phyloP scores from a whole-genome alignment of 2,329 filamentous ascomycete species.

The Sarocladium oryzae region DNA sequence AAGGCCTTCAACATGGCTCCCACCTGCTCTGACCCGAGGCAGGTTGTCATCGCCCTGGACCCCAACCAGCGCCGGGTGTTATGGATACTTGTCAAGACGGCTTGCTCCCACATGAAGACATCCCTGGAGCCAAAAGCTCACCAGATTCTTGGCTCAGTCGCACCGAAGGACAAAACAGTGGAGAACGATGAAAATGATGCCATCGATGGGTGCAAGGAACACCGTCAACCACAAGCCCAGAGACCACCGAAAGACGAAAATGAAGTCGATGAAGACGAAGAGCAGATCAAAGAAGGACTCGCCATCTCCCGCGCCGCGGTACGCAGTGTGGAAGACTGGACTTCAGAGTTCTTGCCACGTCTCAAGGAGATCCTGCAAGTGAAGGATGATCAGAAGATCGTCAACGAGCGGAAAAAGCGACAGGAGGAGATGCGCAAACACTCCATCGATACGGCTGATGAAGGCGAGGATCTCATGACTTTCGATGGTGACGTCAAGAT shows the following conservation, averaged over 20 bases:
- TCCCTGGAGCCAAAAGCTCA: conserved; percentile 37
- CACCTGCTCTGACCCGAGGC: conserved; percentile 46
- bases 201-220: neutral
- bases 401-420: conserved; percentile 39
- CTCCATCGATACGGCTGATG: conserved; percentile 26
- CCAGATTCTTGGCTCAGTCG: conserved; percentile 23
- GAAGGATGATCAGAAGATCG: conserved; percentile 40
- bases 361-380: conserved; percentile 61
- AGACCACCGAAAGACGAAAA: neutral
- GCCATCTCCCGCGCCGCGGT: conserved; percentile 48
- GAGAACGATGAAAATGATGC: conserved; percentile 10
- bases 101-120: conserved; percentile 47
- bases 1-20: conserved; percentile 39
- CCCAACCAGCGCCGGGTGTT: conserved; percentile 44
- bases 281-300: conserved; percentile 16
- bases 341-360: conserved; percentile 59
- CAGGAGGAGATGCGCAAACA: conserved; percentile 34
- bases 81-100: conserved; percentile 42
- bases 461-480: conserved; percentile 33
- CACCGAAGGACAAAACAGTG: conserved; percentile 10
- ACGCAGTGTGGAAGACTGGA: conserved; percentile 71
- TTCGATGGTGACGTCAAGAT: conserved; percentile 27
- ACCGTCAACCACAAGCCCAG: conserved; percentile 13
- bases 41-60: conserved; percentile 49
- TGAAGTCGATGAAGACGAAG: neutral